phyloP scores from a whole-genome alignment of 192 early-diverging fungal genomes.

The Entophlyctis luteolus region DNA sequence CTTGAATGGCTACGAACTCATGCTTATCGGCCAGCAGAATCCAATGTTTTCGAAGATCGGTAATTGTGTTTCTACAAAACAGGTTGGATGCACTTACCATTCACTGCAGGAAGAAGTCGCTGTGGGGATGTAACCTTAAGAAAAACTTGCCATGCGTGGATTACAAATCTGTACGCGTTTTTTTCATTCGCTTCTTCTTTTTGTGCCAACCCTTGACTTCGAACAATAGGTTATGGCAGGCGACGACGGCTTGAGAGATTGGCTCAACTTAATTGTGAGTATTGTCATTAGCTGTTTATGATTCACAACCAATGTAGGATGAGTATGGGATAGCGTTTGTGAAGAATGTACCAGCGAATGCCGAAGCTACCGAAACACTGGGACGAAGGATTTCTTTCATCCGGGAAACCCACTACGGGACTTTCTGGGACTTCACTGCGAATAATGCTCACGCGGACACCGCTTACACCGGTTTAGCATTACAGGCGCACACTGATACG shows the following conservation, averaged over 20 bases:
- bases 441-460: slow-evolving; percentile 77
- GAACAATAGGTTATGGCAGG: slow-evolving; percentile 47
- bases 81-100: not conserved
- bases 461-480: slow-evolving; percentile 68
- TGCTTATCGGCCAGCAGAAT: slow-evolving; percentile 59
- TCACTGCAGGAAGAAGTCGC: not conserved
- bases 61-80: not conserved
- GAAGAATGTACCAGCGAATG: slow-evolving; percentile 60
- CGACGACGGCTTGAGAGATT: slow-evolving; percentile 61
- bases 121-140: slow-evolving; percentile 43
- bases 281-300: not conserved
- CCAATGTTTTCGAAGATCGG: slow-evolving; percentile 5
- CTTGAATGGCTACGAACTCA: slow-evolving; percentile 63
- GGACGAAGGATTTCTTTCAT: slow-evolving; percentile 67
- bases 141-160: slow-evolving; percentile 40
- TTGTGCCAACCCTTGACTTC: not conserved
- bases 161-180: slow-evolving; percentile 53
- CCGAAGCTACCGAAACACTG: slow-evolving; percentile 60
- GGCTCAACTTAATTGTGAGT: slow-evolving; percentile 59
- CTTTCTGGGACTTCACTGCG: slow-evolving; percentile 74
- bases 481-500: slow-evolving; percentile 79
- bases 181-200: no score
- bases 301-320: slow-evolving; percentile 36
- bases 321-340: slow-evolving; percentile 73
- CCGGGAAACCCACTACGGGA: slow-evolving; percentile 73